Evolutionary conservation across 208 protist species (phyloP).

Genomic region (Herpetomonas samuelpessoai): DNA sequence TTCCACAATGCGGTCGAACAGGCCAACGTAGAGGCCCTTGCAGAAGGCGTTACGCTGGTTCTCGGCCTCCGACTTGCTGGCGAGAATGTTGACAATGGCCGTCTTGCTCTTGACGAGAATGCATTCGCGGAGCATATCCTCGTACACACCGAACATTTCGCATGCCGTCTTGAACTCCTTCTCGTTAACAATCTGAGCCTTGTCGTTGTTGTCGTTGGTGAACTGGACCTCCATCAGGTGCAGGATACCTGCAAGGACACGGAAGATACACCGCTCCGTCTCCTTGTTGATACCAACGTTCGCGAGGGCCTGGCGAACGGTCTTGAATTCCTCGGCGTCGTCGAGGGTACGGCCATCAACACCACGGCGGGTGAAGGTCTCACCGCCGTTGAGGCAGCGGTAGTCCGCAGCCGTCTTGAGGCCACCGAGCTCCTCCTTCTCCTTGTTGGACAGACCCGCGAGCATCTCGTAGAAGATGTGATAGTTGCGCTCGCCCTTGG

Average conservation of each 20-base stretch:
- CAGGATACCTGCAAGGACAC: constrained; percentile 90
- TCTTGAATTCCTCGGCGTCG: constrained; percentile 86
- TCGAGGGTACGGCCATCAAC: constrained; percentile 79
- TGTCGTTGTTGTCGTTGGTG: constrained; percentile 68
- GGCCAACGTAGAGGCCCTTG: constrained; percentile 85
- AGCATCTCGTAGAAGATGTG: constrained; percentile 97
- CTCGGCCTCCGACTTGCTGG: constrained; percentile 76
- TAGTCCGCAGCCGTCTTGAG: constrained; percentile 80
- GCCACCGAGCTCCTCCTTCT: constrained; percentile 70
- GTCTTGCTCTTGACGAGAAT: constrained; percentile 82
- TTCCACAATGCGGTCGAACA: constrained; percentile 90
- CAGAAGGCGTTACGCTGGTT: constrained; percentile 83
- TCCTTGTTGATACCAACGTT: constrained; percentile 51
- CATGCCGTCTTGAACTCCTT: constrained; percentile 40
- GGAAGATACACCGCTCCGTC: constrained; percentile 77
- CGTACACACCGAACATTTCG: constrained; percentile 63
- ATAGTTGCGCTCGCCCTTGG: constrained; percentile 92
- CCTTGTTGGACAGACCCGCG: constrained; percentile 54
- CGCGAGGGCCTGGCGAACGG: constrained; percentile 69
- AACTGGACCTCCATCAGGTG: constrained; percentile 93
- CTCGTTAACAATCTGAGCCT: constrained; percentile 54
- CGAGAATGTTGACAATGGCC: constrained; percentile 70
- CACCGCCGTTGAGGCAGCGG: constrained; percentile 83
- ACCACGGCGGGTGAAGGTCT: constrained; percentile 79
- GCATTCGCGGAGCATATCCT: constrained; percentile 51